Evolutionary conservation across 805 yeast species (phyloP), one percentile per base, ranked within the genome.

Genomic region (Geotrichum ghanense): DNA sequence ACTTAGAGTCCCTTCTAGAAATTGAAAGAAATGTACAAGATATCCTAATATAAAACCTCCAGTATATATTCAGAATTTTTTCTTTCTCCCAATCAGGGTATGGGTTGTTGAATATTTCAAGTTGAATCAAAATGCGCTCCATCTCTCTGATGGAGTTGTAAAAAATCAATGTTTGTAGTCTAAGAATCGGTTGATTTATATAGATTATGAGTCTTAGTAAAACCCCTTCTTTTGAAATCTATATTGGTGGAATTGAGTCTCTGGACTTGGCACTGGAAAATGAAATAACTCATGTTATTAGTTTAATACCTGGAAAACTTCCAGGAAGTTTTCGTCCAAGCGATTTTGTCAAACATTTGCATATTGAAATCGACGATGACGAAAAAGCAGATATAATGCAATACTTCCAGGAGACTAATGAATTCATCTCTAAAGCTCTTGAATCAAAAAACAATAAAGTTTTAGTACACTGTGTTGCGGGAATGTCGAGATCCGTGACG

Each of bases 401-500:
- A 50, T 69, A 73, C 51, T 72, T 90, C 45, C 72, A 73, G n/a
- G 72, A 72, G 41, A 69, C 83, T 1, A 81, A 81, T 54, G 64
- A 64, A 9, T 87, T 85, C 60, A 82, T 90, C 2, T 82, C 80
- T 43, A 57, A 63, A 2, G 87, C 86, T 0, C 66, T 54, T 22
- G 43, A 40, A 41, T 47, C 45, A 31, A 37, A 19, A 17, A 23
- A 62, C 31, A 61, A 56, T 6, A 56, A 59, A 7, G 62, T 68
- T 3, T 56, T 68, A 4, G 69, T 68, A n/a, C 73, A 69, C 48
- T 68, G 73, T 62, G 85, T 90, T 49, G 97, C 95, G 23, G 98
- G 98, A 1, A 85, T 86, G 23, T 87, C 96, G 1, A 71, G 98
- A 52, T 84, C 95, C 3, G 90, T 84, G 0, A 80, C 97, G 0